Evolutionary conservation across 2,329 filamentous ascomycete species (phyloP), one percentile per base, ranked within the genome.

Genomic region (Tolypocladium sp.): DNA sequence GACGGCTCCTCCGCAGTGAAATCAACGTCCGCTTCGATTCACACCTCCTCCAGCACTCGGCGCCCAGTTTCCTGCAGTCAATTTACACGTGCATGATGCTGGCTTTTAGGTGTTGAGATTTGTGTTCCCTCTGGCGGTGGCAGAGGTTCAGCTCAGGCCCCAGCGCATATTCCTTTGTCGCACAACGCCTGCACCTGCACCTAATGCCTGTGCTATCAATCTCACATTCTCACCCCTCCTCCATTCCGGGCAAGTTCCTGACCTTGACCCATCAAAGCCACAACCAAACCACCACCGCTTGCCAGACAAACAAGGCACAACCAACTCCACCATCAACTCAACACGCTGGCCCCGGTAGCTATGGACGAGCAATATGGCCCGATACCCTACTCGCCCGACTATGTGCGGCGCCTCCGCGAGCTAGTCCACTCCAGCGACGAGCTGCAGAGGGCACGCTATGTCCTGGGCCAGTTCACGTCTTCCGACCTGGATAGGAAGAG

Each of bases 401-500:
- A 70, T 55, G 0, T 65, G 17, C 35, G 60, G 8, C 62, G 62
- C 3, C 61, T 71, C 3, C 63, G 55, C 10, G 51, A 33, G 20
- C 58, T 66, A 22, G 58, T 65, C 2, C 66, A 68, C 57, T 44
- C 62, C 13, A 22, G 41, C 13, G 37, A 62, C 30, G 58, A 65
- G 13, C 57, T 72, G 6, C 55, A 62, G 33, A 66, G 63, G 44
- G 63, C 60, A 10, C 70, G 70, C 40, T 73, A 71, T 51, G 58
- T 70, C 22, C 40, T 71, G 12, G 42, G 55, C 2, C 67, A 68
- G 55, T 63, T 72, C 8, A 63, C 66, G 3, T 25, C 41, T 22
- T 54, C 58, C 1, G 70, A 73, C 15, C 56, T 73, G 3, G 62
- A 70, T 8, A 65, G 63, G n/a, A 73, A 73, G 63, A 66, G 63